Evolutionary conservation across 2,329 filamentous ascomycete genomes (phyloP).

Genomic region (Colletotrichum sp.): DNA sequence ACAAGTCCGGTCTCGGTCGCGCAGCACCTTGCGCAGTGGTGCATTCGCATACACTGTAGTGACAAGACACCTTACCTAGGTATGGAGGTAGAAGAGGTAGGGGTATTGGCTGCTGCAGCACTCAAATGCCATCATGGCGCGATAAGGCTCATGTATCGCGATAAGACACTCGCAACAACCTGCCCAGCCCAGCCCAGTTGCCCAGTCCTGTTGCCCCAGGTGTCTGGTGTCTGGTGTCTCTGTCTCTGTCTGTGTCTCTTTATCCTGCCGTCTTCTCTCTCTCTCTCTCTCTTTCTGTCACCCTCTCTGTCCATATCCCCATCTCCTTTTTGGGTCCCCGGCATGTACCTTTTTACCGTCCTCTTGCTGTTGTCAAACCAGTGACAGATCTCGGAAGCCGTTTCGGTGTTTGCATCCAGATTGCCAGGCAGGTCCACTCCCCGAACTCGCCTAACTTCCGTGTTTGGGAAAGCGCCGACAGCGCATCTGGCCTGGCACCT

Average conservation of each 20-base stretch:
- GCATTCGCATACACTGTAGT: background rate
- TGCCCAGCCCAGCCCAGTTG: background rate
- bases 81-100: background rate
- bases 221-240: background rate
- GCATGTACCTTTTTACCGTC: background rate
- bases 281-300: background rate
- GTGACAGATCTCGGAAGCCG: background rate
- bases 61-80: background rate
- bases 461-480: conserved; percentile 9
- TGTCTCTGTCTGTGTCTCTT: background rate
- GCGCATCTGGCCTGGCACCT: background rate
- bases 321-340: background rate
- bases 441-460: conserved; percentile 14
- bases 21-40: background rate
- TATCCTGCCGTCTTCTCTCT: background rate
- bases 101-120: conserved; percentile 12
- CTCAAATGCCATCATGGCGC: conserved; percentile 21
- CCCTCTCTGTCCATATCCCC: background rate
- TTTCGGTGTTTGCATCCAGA: conserved; percentile 13
- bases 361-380: background rate
- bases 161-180: conserved; percentile 5
- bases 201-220: background rate
- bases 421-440: background rate
- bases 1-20: conserved; percentile 19
- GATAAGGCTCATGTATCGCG: conserved; percentile 22